A percentile compares a stretch with the other conserved stretches of the same genome.
These are phyloP conservation scores for Melastoma malabathricum DNA, from an alignment of 345 rosid genomes.

Conservation along the genomic window DNA sequence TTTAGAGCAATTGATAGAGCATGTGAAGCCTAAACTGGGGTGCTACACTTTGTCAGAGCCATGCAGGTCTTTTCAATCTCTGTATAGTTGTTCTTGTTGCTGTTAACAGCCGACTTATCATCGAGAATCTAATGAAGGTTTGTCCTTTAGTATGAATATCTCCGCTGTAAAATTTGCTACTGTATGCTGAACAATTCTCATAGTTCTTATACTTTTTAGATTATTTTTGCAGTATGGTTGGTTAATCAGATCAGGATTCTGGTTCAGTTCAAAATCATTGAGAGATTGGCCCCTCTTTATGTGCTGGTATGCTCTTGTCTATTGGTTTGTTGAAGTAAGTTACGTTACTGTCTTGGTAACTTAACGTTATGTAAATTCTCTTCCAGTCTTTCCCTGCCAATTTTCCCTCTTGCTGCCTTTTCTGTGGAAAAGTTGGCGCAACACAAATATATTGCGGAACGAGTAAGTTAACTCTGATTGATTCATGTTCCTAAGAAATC, in stretches of 20 bases:
- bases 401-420: conserved; percentile 71
- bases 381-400: conserved; percentile 81
- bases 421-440: conserved; percentile 67
- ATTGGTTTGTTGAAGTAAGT: background rate
- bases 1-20: no score
- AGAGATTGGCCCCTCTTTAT: conserved; percentile 97
- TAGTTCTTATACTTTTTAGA: background rate
- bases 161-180: background rate
- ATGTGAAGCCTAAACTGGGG: background rate
- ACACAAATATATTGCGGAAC: conserved; percentile 36
- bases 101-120: conserved; percentile 93
- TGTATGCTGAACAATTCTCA: no score
- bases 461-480: conserved; percentile 35
- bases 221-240: conserved; percentile 84
- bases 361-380: conserved; percentile 17
- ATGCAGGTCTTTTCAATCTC: conserved; percentile 93
- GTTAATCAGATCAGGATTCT: conserved; percentile 77
- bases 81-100: conserved; percentile 96
- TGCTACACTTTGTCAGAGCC: conserved; percentile 47
- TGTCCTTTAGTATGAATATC: background rate
- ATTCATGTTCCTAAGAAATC: no score
- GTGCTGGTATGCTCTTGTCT: conserved; percentile 57
- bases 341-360: no score
- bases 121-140: conserved; percentile 92
- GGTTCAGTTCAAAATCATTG: conserved; percentile 82